Conservation (phyloP, 768 basidiomycete species). For the Cystobasidium tubakii region DNA sequence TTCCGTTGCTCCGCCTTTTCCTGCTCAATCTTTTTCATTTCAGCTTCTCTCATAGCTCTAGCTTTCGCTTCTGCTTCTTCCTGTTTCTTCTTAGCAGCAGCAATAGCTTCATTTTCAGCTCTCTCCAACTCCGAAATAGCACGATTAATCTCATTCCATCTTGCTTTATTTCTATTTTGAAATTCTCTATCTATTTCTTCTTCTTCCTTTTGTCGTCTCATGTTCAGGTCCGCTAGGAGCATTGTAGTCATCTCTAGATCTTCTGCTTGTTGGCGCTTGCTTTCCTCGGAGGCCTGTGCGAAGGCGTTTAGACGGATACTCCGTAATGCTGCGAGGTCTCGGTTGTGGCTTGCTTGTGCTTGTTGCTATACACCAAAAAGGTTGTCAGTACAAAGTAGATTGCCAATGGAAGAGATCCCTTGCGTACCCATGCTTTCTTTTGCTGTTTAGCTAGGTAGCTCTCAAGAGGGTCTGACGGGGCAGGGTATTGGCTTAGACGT, state of each 20-base stretch:
- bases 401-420: not conserved
- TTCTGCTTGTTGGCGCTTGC: conserved; percentile 29
- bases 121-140: conserved; percentile 10
- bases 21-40: not conserved
- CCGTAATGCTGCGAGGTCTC: conserved; percentile 27
- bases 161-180: conserved; percentile 7
- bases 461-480: conserved; percentile 13
- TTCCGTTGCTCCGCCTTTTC: conserved; percentile 34
- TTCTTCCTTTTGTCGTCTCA: conserved; percentile 16
- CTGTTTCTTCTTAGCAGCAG: conserved; percentile 56
- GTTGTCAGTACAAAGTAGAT: not conserved
- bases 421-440: conserved; percentile 29
- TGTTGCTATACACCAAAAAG: conserved; percentile 18
- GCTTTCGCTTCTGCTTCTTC: conserved; percentile 22
- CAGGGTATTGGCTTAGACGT: conserved; percentile 20
- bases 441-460: conserved; percentile 18
- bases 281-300: not conserved
- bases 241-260: conserved; percentile 39
- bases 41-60: not conserved
- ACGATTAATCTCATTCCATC: conserved; percentile 14
- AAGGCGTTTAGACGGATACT: conserved; percentile 33
- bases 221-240: conserved; percentile 42
- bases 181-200: conserved; percentile 14
- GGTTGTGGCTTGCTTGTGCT: conserved; percentile 27
- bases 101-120: conserved; percentile 56